A percentile compares a stretch with the other conserved stretches of the same genome.
These are phyloP conservation scores for Umbelopsis sp. DNA, from an alignment of 371 early-diverging fungal genomes.

Conservation along the genomic window DNA sequence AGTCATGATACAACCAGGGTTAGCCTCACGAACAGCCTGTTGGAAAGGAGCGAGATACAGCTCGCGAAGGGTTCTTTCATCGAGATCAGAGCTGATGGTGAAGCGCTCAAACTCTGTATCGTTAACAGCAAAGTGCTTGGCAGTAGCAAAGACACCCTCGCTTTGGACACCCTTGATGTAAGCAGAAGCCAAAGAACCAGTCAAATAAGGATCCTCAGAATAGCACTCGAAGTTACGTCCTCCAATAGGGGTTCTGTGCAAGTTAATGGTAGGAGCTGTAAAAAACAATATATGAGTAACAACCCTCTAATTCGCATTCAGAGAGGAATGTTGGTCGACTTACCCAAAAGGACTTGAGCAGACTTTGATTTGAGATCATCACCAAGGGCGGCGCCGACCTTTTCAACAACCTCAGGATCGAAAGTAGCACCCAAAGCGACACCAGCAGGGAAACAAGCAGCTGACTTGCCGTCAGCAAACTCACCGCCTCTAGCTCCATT, in stretches of 20 bases:
- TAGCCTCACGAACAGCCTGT: slow-evolving; percentile 1
- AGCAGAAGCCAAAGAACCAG: slow-evolving; percentile 6
- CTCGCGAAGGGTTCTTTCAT: background rate
- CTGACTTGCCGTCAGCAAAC: slow-evolving; percentile 2
- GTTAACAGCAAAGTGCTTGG: slow-evolving; percentile 17
- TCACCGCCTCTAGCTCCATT: slow-evolving; percentile 18
- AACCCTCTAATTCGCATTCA: background rate
- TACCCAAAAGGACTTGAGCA: slow-evolving; percentile 15
- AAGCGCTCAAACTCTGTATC: slow-evolving; percentile 23
- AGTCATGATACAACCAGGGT: slow-evolving; percentile 13
- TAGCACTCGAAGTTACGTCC: slow-evolving; percentile 20
- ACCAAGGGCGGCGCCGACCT: slow-evolving; percentile 11
- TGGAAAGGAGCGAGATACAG: slow-evolving; percentile 5
- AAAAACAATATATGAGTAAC: background rate
- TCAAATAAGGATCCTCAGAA: slow-evolving; percentile 18
- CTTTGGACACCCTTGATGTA: slow-evolving; percentile 20
- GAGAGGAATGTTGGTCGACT: background rate
- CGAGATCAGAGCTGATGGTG: slow-evolving; percentile 39
- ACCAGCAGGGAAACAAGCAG: slow-evolving; percentile 19
- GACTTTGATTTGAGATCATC: slow-evolving; percentile 11
- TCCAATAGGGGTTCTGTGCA: slow-evolving; percentile 19
- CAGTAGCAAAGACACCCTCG: slow-evolving; percentile 17
- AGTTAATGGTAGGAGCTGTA: slow-evolving; percentile 18
- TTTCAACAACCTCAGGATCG: slow-evolving; percentile 5
- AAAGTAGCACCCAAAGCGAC: slow-evolving; percentile 15